phyloP scores from a whole-genome alignment of 768 basidiomycete genomes.

The Amanita rubescens region DNA sequence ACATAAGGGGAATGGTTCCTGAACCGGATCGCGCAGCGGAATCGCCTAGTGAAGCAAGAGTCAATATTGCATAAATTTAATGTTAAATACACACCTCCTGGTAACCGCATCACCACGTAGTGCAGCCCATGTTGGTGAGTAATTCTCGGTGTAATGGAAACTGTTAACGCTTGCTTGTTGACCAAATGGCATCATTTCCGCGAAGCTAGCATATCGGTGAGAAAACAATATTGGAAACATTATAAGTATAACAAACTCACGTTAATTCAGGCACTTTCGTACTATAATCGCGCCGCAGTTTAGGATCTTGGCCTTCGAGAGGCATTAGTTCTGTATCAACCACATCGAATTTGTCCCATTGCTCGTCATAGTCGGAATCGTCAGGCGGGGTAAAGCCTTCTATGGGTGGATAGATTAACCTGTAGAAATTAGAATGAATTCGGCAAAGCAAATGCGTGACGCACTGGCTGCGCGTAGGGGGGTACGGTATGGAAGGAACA shows the following conservation, averaged over 20 bases:
- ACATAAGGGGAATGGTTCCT: background rate
- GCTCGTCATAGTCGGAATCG: background rate
- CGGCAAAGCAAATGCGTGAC: background rate
- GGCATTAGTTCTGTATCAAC: too few relatives aligned
- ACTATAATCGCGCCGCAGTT: background rate
- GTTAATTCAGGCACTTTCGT: background rate
- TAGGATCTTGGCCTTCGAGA: background rate
- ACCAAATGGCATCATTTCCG: too few relatives aligned
- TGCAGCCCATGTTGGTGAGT: background rate
- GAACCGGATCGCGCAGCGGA: background rate
- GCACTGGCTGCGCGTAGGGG: background rate
- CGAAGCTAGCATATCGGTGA: too few relatives aligned
- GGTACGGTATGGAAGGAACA: background rate
- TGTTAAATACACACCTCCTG: background rate
- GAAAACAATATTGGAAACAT: background rate
- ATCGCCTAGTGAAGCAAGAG: background rate
- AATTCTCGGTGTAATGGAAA: background rate
- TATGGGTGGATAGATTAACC: too few relatives aligned
- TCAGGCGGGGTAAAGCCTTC: background rate
- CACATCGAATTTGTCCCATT: background rate
- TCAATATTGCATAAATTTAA: background rate
- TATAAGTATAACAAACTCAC: background rate
- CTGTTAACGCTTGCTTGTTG: too few relatives aligned
- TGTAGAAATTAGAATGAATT: background rate
- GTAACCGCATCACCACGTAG: background rate